Base-by-base conservation (phyloP, 352 stramenopile genomes). In the Phytophthora chlamydospora region DNA sequence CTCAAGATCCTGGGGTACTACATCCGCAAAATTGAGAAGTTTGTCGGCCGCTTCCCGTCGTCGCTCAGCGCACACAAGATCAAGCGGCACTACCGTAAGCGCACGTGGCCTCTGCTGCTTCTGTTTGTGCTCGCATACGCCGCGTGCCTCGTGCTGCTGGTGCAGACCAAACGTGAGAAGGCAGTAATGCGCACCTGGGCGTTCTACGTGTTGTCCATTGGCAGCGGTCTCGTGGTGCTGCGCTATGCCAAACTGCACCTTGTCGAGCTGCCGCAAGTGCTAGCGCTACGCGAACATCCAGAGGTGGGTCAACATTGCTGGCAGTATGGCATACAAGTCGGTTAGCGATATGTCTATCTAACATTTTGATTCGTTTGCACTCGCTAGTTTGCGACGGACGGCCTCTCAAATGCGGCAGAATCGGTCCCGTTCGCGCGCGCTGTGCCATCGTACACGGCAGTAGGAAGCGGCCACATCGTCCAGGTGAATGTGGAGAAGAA, bases 1-100 rank as follows among this genome's bases (percentile, higher is more conserved):
- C 79, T 93, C 61, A 93, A 89, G 64, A 90, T 93, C 39, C 62
- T 91, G 54, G 84, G 84, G n/a, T 90, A 89, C 55, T 93, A 93
- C 60, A 80, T 91, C 47, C 78, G 82, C 71, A 91, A 90, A 70
- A 93, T 93, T 62, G 73, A 77, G 11, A 85, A 90, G 57, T 90
- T 90, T 19, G 62, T 82, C 6, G 82, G 77, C 6, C 67, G 64
- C 3, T 93, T 93, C 59, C 82, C 82, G 0, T 29, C 57, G 6
- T 63, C 70, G 1, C 74, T 89, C 68, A 62, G 70, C 19, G 66
- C 74, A 3, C 57, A 49, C 1, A 61, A 87, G 47, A 91, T 93
- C 59, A 71, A 57, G 32, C 21, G 16, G 3, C 74, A 88, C 71
- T 93, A 91, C 45, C 68, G 66, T n/a, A 68, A 62, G 17, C 80